Percentiles rank a stretch among this genome's conserved stretches.
Conservation (phyloP, 2,329 filamentous ascomycete species). For the Ophiocordyceps robertsii region DNA sequence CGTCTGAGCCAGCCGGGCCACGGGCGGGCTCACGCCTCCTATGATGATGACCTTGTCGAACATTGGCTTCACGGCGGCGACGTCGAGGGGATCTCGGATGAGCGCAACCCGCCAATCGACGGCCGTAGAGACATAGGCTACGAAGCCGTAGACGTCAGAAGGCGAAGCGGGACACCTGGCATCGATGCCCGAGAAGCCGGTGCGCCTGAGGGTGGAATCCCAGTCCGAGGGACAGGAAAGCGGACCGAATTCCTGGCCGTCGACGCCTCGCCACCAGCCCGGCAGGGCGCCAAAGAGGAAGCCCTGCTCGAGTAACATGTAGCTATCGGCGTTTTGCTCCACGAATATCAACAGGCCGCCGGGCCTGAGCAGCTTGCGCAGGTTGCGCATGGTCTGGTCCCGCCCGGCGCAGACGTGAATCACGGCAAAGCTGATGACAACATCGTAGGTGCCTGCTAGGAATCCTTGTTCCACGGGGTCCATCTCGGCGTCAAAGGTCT, state of each 20-base stretch:
- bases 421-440: conserved; percentile 20
- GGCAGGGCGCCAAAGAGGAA: conserved; percentile 8
- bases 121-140: neutral
- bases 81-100: neutral
- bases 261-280: conserved; percentile 15
- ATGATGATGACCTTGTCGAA: neutral
- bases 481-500: conserved; percentile 9
- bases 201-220: neutral
- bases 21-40: neutral
- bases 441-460: conserved; percentile 14
- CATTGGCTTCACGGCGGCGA: neutral
- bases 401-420: conserved; percentile 4
- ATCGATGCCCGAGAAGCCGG: conserved; percentile 5
- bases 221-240: too few relatives aligned
- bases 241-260: too few relatives aligned
- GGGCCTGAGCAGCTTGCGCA: conserved; percentile 23
- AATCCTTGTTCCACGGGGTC: conserved; percentile 16
- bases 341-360: conserved; percentile 30
- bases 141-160: neutral
- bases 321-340: conserved; percentile 17
- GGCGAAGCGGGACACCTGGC: neutral
- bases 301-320: neutral
- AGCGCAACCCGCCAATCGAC: neutral
- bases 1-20: neutral
- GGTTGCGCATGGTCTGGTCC: conserved; percentile 13